Conservation (phyloP, 352 stramenopile species). For the Phytopythium aichiense region DNA sequence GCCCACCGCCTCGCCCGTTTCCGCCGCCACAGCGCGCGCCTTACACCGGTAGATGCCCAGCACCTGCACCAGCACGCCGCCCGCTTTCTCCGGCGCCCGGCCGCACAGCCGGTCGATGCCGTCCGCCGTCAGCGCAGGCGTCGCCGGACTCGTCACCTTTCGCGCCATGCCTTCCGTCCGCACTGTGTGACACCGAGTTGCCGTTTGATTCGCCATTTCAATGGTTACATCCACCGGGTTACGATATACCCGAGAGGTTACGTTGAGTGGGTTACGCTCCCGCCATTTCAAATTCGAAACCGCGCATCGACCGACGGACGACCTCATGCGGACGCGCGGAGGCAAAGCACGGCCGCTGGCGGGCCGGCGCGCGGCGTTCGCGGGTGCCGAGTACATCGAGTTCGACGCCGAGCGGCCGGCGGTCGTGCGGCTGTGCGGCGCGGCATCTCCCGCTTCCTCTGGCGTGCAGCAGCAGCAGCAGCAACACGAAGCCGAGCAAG, state of each 20-base stretch:
- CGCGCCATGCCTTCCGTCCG: neutral
- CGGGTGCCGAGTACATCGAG: constrained; percentile 52
- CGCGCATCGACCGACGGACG: neutral
- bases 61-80: constrained; percentile 37
- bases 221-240: neutral
- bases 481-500: too few relatives aligned
- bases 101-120: constrained; percentile 29
- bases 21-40: constrained; percentile 1
- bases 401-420: constrained; percentile 41
- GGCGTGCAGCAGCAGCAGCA: neutral
- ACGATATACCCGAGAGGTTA: neutral
- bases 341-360: neutral
- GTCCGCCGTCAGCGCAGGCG: constrained; percentile 24
- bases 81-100: neutral
- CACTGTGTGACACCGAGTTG: neutral
- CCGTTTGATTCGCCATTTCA: neutral
- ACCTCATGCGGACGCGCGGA: neutral
- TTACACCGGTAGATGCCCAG: constrained; percentile 54
- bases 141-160: neutral
- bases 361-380: constrained; percentile 40
- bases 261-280: too few relatives aligned
- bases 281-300: constrained; percentile 4
- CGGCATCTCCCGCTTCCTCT: neutral
- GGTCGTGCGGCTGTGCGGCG: constrained; percentile 35
- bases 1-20: neutral